These are phyloP conservation scores for Gentiana straminea DNA, from an alignment of 257 asterid genomes.

Conservation along the genomic window DNA sequence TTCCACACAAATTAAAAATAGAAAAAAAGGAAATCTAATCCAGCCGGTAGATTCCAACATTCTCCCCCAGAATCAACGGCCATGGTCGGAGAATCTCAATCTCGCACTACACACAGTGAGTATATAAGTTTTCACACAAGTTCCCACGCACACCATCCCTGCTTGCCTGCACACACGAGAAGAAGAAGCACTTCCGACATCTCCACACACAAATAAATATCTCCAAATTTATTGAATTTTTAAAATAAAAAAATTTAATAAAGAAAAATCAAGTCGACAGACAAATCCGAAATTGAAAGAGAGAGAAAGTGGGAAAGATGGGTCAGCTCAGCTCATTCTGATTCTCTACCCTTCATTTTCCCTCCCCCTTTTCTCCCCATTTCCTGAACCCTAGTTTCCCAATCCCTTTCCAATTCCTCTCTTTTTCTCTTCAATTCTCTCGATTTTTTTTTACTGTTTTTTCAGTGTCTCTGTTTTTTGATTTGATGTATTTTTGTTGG, in stretches of 20 bases:
- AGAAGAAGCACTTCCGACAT: not conserved
- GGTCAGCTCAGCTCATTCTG: slow-evolving; percentile 16
- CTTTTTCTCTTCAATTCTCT: not conserved
- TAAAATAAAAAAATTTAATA: not conserved
- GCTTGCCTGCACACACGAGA: not conserved
- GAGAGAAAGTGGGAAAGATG: slow-evolving; percentile 20
- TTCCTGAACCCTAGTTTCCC: slow-evolving; percentile 14
- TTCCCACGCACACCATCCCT: slow-evolving; percentile 1
- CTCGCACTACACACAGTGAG: not conserved
- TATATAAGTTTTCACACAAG: slow-evolving; percentile 10
- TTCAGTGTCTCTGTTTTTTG: not conserved
- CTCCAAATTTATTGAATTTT: not conserved
- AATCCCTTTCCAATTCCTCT: slow-evolving; percentile 1
- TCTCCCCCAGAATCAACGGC: not conserved
- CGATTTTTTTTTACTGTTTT: slow-evolving; percentile 3
- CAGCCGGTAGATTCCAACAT: no score
- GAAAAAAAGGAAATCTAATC: no score
- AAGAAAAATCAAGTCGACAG: slow-evolving; percentile 10
- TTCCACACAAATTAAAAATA: no score
- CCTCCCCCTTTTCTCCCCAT: slow-evolving; percentile 2
- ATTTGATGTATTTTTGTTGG: slow-evolving; percentile 9
- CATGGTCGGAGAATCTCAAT: slow-evolving; percentile 2
- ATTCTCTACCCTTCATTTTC: slow-evolving; percentile 4
- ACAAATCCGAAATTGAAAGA: slow-evolving; percentile 12
- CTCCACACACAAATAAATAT: slow-evolving; percentile 2